Base-by-base conservation (phyloP, 2,329 filamentous ascomycete species). In the Xylaria sp. region DNA sequence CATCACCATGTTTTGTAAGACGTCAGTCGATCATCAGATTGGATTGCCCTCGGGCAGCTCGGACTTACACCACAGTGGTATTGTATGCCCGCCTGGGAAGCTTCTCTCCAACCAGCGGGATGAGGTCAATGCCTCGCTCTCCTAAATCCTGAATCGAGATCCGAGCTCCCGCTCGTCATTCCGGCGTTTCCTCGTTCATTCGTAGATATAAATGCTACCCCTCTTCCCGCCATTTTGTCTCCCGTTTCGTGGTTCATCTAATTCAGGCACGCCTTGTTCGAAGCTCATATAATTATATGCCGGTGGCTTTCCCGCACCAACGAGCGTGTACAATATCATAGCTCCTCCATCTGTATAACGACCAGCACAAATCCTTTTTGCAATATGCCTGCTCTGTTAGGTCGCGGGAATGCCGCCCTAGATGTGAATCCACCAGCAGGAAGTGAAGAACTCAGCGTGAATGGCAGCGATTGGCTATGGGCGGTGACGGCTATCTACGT, bases 391-490 rank as follows among this genome's bases (percentile, higher is more conserved):
- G 28, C 17, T 35, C 14, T 65, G 17, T 21, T 63, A 40, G 25
- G 28, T 25, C 61, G 61, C 19, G 49, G 0, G 5, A 85, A 85
- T 73, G 75, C 81, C 46, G 82, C 81, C 21, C 75, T 86, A 38
- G 64, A 74, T 35, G 70, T 78, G 73, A 83, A 86, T 75, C 81
- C 81, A 2, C 76, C 79, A 0, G 65, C 63, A 2, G 79, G 79
- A 8, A 74, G 76, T 42, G 72, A 79, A 56, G 53, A 65, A 17
- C 76, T 85, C 19, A 77, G 78, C 0, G 73, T 72, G 1, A 73
- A 81, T 59, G 84, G 83, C 57, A 85, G 83, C 43, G 74, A 83
- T 76, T 87, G 83, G 84, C 77, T 86, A 12, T 86, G 80, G 79
- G 78, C 83, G 33, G 81, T 83, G n/a, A 80, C 79, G 4, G 81